A percentile compares a stretch with the other conserved stretches of the same genome.
phyloP scores from a whole-genome alignment of 2,329 filamentous ascomycete species.

The Xylariales sp. region DNA sequence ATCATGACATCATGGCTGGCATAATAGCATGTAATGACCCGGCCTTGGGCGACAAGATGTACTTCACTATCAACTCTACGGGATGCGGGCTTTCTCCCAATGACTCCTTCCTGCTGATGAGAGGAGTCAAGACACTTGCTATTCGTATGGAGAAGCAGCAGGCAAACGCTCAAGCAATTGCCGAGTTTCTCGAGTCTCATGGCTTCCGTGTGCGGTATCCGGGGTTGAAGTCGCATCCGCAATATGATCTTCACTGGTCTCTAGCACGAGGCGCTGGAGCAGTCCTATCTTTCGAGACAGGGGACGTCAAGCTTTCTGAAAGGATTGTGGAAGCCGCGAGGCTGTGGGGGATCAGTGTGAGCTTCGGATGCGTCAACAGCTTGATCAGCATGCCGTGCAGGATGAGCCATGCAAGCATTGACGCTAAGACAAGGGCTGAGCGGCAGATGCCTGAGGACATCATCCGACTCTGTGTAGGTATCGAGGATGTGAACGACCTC shows the following conservation, averaged over 20 bases:
- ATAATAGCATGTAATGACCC: conserved; percentile 88
- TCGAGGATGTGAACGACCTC: conserved; percentile 87
- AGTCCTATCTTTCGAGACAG: conserved; percentile 93
- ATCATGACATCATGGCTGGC: conserved; percentile 98
- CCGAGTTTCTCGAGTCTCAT: conserved; percentile 82
- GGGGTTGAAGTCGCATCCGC: conserved; percentile 87
- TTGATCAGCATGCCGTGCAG: conserved; percentile 99
- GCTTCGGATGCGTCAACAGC: conserved; percentile 97
- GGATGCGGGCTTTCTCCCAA: conserved; percentile 93
- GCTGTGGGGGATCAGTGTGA: conserved; percentile 93
- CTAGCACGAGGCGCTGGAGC: conserved; percentile 93
- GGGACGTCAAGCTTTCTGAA: conserved; percentile 76
- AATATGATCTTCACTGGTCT: conserved; percentile 93
- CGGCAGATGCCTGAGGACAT: conserved; percentile 94
- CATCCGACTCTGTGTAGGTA: conserved; percentile 91
- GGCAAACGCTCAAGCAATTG: conserved; percentile 83
- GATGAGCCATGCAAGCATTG: conserved; percentile 98
- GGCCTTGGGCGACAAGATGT: conserved; percentile 79
- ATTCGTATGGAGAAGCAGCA: conserved; percentile 99
- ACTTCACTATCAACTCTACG: conserved; percentile 94
- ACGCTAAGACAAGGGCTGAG: conserved; percentile 85
- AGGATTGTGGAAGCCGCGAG: conserved; percentile 90
- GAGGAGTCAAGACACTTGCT: conserved; percentile 92
- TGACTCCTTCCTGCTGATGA: conserved; percentile 91
- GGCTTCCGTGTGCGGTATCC: conserved; percentile 96